Conservation (phyloP, 768 basidiomycete species). For the Leccinum broughii region DNA sequence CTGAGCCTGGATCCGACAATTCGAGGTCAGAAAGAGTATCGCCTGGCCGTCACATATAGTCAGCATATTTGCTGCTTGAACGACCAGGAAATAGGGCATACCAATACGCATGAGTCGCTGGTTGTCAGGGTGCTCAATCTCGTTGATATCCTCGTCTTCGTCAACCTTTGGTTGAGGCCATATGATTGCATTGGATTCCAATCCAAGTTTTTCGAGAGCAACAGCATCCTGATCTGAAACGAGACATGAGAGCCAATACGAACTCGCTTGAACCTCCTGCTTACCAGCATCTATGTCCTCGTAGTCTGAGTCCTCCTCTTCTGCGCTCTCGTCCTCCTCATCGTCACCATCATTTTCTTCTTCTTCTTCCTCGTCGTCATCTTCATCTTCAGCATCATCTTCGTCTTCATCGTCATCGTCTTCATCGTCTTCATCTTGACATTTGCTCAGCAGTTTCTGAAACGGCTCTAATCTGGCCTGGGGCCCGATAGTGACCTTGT, state of each 20-base stretch:
- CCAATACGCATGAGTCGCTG: conserved; percentile 77
- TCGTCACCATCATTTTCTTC: conserved; percentile 18
- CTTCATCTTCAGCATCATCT: conserved; percentile 28
- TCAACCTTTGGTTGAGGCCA: conserved; percentile 71
- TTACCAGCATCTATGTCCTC: conserved; percentile 68
- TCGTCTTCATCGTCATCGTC: conserved; percentile 34
- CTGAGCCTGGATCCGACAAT: conserved; percentile 58
- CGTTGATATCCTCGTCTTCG: conserved; percentile 63
- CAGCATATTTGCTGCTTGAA: neutral
- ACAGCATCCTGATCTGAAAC: conserved; percentile 49
- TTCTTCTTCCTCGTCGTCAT: conserved; percentile 19
- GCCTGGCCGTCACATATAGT: conserved; percentile 34
- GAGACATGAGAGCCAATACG: conserved; percentile 2
- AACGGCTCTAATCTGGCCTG: conserved; percentile 65
- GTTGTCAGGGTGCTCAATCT: conserved; percentile 65
- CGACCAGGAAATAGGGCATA: conserved; percentile 25
- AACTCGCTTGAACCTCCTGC: conserved; percentile 23
- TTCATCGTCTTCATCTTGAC: conserved; percentile 36
- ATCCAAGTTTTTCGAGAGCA: conserved; percentile 54
- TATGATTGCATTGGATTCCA: conserved; percentile 71
- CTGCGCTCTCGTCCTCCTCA: conserved; percentile 32
- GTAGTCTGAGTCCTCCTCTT: conserved; percentile 55
- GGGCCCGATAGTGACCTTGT: conserved; percentile 80
- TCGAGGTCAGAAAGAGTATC: conserved; percentile 65
- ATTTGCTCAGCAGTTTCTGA: conserved; percentile 66